Base-by-base conservation (phyloP, 179 eudicot species). In the Heliamphora pulchella region DNA sequence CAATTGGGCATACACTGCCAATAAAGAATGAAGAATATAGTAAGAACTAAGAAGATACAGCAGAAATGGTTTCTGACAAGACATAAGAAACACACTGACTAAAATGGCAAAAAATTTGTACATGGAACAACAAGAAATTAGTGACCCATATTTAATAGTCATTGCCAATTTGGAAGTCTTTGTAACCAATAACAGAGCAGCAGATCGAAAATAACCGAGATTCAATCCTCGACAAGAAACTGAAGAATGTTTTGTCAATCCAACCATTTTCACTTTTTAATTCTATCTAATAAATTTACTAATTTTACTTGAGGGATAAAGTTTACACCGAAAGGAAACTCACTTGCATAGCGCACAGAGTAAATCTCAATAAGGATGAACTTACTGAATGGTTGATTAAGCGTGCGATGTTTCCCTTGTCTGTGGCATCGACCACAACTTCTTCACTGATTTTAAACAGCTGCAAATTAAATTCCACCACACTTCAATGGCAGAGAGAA, bases 1-100 rank as follows among this genome's bases (percentile, higher is more conserved):
- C 99, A 96, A 85, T 96, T 96, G 47, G 99, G 99, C 94, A 92
- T 86, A 82, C 99, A 96, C 99, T 96, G 86, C 74, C 79, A 74
- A 78, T n/a, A 18, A 48, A 8, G 2, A 74, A 71, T n/a, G 44
- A 9, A 44, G 5, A 55, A 13, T 46, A 14, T 18, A 44, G 67
- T 69, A n/a, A 71, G 57, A 18, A 71, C 31, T 31, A 31, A 31
- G 31, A 31, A 31, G 11, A 17, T 17, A 51, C 53, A 61, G 44
- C 17, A 53, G 4, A 18, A 17, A 53, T 3, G 61, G 76, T 73
- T 9, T 11, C 44, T 17, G 9, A 65, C 17, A 39, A n/a, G 50
- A 68, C 59, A 14, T 50, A 15, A 8, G 6, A 48, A 66, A 65
- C 48, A 65, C 2, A 47, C 31, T 69, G 39, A 20, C 46, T 22